Base-by-base conservation (phyloP, 495 filamentous ascomycete genomes). In the Tetracladium setigerum region DNA sequence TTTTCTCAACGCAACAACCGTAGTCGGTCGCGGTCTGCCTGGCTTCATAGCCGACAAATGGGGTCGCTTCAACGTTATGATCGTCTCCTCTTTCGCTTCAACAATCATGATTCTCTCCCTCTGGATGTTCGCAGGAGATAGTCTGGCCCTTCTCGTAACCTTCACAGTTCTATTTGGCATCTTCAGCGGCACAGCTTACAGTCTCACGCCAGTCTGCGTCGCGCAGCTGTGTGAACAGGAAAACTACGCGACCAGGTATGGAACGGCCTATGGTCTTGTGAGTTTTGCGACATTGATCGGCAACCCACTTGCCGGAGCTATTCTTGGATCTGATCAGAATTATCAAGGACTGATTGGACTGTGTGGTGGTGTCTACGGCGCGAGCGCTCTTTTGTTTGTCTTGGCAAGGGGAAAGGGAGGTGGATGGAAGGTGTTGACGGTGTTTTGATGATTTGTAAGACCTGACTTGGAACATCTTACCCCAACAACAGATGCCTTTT, bases 261-360 rank as follows among this genome's bases (percentile, higher is more conserved):
- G 87, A 12, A 91, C 89, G 2, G 81, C 82, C 46, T 90, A 94
- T 64, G 89, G 87, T 46, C 73, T 94, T 31, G 89, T 90, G 16
- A 86, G 83, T 52, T 86, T 95, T 61, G 89, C 87, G 0, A 86
- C 85, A 8, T 70, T 97, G 27, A 91, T 82, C 16, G 89, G 90
- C 19, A 79, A 94, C n/a, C 90, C 91, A 0, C 91, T 96, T 53
- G 90, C 85, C 0, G 91, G 91, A n/a, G 75, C 79, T 19, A 75
- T 91, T 35, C 49, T 87, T 38, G 63, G 71, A 24, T 56, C 68
- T 38, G 38, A 36, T 30, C 67, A 70, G 4, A 40, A 46, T 0
- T 77, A 67, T 33, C 44, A 38, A 16, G 52, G 56, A 1, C 31
- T 59, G 31, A 49, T 56, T 14, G 10, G 43, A 10, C 56, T 55